These are phyloP conservation scores for Carallia brachiata DNA, from an alignment of 345 rosid genomes.

Conservation along the genomic window DNA sequence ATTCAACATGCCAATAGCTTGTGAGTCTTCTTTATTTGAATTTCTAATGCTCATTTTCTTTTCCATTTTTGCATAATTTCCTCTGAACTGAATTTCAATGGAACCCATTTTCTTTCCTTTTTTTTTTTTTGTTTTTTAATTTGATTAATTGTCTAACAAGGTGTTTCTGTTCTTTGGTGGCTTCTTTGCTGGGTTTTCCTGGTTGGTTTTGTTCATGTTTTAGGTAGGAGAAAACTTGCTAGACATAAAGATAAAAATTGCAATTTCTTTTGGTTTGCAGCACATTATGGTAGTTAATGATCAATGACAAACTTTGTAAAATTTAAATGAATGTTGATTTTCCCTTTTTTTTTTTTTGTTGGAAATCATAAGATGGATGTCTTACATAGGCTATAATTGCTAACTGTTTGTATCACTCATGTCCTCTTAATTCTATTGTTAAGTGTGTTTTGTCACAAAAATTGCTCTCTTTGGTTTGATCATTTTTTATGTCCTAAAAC, in stretches of 20 bases:
- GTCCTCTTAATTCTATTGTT: too few relatives aligned
- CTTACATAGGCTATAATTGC: not conserved
- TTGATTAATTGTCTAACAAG: not conserved
- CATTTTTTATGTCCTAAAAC: too few relatives aligned
- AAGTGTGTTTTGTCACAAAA: too few relatives aligned
- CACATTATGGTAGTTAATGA: not conserved
- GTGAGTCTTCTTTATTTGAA: conserved; percentile 29
- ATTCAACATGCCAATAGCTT: conserved; percentile 59
- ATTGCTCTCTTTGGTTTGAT: too few relatives aligned
- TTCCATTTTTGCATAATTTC: not conserved
- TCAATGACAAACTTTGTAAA: conserved; percentile 13
- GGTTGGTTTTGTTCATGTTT: conserved; percentile 1
- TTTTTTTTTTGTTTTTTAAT: not conserved
- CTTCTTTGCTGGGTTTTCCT: conserved; percentile 6
- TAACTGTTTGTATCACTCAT: too few relatives aligned
- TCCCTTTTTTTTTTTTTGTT: too few relatives aligned
- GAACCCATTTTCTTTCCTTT: not conserved
- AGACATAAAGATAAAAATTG: too few relatives aligned
- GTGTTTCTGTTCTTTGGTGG: conserved; percentile 7
- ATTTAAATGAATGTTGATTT: not conserved
- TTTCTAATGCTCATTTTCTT: not conserved
- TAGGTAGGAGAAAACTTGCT: not conserved
- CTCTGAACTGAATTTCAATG: conserved; percentile 10
- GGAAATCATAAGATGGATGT: too few relatives aligned
- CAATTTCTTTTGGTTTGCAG: too few relatives aligned